Base-by-base conservation (phyloP, 768 basidiomycete species). In the Galerina marginata region DNA sequence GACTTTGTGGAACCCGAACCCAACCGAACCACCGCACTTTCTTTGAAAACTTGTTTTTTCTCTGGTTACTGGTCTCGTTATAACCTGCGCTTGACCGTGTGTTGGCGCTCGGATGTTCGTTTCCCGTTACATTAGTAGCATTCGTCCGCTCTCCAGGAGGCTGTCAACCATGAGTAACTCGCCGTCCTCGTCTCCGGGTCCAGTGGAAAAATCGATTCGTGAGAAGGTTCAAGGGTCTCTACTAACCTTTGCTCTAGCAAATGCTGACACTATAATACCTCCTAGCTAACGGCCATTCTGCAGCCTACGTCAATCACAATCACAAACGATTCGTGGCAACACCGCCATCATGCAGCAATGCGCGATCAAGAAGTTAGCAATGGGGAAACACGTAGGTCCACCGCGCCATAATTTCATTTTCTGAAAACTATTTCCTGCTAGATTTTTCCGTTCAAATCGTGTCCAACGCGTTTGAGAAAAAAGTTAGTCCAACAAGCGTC, bases 281-380 rank as follows among this genome's bases (percentile, higher is more conserved):
- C 51, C 61, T 71, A 94, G 93, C 77, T 95, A 65, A 85, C 79
- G 55, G 71, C 75, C 45, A 76, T 85, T 51, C 79, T 95, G 56
- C 77, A 80, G 66, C 92, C 93, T 16, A 74, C 81, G 55, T 79
- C 81, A 67, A 79, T 95, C 69, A 79, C 70, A 55, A 88, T 95
- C 70, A 81, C 81, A 38, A 95, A 95, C 75, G 90, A 95, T 68
- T 94, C 93, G 54, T 88, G 86, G 84, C 82, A 91, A 76, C 93
- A 95, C 74, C 84, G 90, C 69, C 90, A 94, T 77, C 93, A 95
- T 76, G 82, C 83, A 57, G 81, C 93, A 48, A 95, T 95, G 93
- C 83, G 83, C 71, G 87, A 81, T 45, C 80, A 85, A 72, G 84
- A 81, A 56, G 86, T 84, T 64, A 85, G 83, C 45, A 86, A 80